Evolutionary conservation across 768 basidiomycete genomes (phyloP), one percentile per base, ranked within the genome.

Genomic region (Butyriboletus loyo): DNA sequence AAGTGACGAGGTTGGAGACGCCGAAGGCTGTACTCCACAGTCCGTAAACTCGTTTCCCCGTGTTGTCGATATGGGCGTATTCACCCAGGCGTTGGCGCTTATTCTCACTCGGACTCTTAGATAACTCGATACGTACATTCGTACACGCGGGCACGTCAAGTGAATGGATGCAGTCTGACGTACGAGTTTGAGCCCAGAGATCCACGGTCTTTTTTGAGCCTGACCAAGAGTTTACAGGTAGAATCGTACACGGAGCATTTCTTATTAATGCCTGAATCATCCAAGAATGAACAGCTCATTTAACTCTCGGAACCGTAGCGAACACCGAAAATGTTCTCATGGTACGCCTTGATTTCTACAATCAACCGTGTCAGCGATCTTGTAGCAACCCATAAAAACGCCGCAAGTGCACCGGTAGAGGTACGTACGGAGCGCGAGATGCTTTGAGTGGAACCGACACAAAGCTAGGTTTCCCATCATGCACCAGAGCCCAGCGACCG

Each of bases 281-380:
- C 7, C 28, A 36, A 37, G 11, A 13, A 32, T 4, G 5, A 19
- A 43, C 21, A 2, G 2, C n/a, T 32, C 13, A 52, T 15, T 32
- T 14, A 52, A 35, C 36, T 27, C 15, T 30, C 21, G 9, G 22
- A 25, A 24, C 17, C 7, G 35, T 67, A 67, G n/a, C 61, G 63
- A 54, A 27, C 47, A 14, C 66, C 55, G 5, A 69, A 74, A 27
- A 82, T 7, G 1, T 74, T 74, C 54, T 81, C 81, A 53, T 86
- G 79, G 25, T 78, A 77, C 0, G 85, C 86, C 63, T 86, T 87
- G 63, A 88, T 87, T 69, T 87, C 86, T 87, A 63, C 19, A 45
- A 27, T 21, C 19, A 17, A 14, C 21, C 30, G 1, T 19, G 25
- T 63, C 43, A 52, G 37, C 19, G 11, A 40, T 21, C 15, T 28